Base-by-base conservation (phyloP, 306 rosid species). In the Morella rubra region DNA sequence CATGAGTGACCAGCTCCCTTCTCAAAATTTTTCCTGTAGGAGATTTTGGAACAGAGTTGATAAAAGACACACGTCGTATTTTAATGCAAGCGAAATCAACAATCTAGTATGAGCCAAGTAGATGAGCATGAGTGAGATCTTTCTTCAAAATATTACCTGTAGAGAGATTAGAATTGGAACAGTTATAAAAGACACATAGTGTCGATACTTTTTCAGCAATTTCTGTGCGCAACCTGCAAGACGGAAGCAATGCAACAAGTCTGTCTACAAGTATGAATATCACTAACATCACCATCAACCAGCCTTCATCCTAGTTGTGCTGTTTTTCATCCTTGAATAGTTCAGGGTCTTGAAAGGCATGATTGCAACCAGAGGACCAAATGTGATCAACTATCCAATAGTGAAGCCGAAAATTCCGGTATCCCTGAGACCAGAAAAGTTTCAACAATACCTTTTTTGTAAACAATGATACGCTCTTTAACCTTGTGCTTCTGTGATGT, bases 21-120 rank as follows among this genome's bases (percentile, higher is more conserved):
- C 99, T 92, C 86, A 92, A 86, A 78, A 90, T 92, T 90, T 95
- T 95, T 10, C 97, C 97, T 0, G 97, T 83, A 0, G 90, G 91
- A 80, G 90, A 85, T 82, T 95, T 95, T 4, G 96, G 97, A 49
- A 92, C 87, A 1, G 93, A 54, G 75, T 87, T 85, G 44, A 88
- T 75, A 80, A 92, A 92, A 13, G 90, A 81, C 7, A 95, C 93
- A 1, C 90, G 32, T 27, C 32, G n/a, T n/a, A n/a, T n/a, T n/a
- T n/a, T n/a, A n/a, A n/a, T n/a, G n/a, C n/a, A n/a, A n/a, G n/a
- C n/a, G n/a, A n/a, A n/a, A n/a, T n/a, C n/a, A n/a, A n/a, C n/a
- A n/a, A n/a, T n/a, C n/a, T n/a, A n/a, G n/a, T n/a, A n/a, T n/a
- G n/a, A n/a, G n/a, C n/a, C n/a, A n/a, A n/a, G n/a, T n/a, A n/a